Evolutionary conservation across 2,329 filamentous ascomycete species (phyloP).

Genomic region (Boeremia lycopersici): DNA sequence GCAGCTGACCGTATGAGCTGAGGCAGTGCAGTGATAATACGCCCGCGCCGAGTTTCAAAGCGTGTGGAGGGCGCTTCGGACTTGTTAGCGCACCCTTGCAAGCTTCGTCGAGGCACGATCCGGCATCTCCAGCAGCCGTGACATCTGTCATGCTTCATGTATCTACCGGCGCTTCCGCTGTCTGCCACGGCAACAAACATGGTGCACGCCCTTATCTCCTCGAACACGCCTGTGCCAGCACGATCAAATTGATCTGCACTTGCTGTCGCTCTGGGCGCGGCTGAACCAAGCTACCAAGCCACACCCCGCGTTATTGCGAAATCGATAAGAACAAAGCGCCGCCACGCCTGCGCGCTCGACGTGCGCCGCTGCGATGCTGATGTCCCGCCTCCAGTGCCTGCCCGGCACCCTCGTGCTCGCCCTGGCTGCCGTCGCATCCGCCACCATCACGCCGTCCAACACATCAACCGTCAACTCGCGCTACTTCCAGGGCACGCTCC

Average conservation of each 20-base stretch:
- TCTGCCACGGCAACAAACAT: background rate
- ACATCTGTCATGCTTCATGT: conserved; percentile 16
- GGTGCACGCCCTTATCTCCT: background rate
- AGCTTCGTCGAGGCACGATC: conserved; percentile 11
- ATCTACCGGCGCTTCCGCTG: conserved; percentile 13
- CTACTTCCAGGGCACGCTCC: conserved; percentile 19
- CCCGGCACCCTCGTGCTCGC: conserved; percentile 33
- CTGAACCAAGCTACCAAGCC: conserved; percentile 1
- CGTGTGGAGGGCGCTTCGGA: background rate
- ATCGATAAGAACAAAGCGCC: conserved; percentile 13
- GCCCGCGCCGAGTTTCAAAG: conserved; percentile 11
- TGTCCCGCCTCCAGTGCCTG: conserved; percentile 17
- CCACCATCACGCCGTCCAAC: conserved; percentile 37
- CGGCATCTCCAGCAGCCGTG: conserved; percentile 14
- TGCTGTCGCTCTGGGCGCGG: conserved; percentile 1
- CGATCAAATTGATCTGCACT: conserved; percentile 5
- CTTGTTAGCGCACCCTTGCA: conserved; percentile 14
- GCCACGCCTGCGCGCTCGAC: conserved; percentile 2
- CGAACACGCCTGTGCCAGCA: background rate
- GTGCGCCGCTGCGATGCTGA: conserved; percentile 24
- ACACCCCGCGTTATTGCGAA: background rate
- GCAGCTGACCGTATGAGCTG: conserved; percentile 3
- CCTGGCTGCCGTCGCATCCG: conserved; percentile 26
- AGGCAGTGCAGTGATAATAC: conserved; percentile 9
- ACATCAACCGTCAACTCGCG: conserved; percentile 20